Base-by-base conservation (phyloP, 83 land plant species). In the Thuja plicata region DNA sequence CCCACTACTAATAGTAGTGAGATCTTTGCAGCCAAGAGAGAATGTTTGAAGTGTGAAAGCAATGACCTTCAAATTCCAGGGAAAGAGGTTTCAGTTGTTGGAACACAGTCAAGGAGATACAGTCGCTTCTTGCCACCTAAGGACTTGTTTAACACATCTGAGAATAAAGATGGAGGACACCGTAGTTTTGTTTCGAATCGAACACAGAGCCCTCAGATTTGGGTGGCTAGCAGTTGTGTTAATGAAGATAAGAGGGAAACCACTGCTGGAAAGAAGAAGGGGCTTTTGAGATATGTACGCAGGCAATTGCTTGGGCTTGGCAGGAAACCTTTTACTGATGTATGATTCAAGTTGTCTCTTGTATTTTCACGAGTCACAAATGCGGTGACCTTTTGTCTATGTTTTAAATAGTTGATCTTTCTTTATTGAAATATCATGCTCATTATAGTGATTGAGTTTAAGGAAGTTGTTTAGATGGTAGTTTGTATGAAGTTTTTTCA, bases 21-120 rank as follows among this genome's bases (percentile, higher is more conserved):
- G 0, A 6, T 0, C 38, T 15, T 38, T 37, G 27, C 0, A 11
- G 34, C 17, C 10, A 24, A 10, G 3, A 27, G 52, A 3, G 19
- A 34, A 82, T 24, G 85, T 3, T 24, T 32, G 34, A 46, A 34
- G 15, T 46, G 86, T 46, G 17, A 55, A 11, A 19, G 24, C 27
- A 16, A 16, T 17, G 16, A 9, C 6, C 5, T 1, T 78, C 27
- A 78, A 16, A 17, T 13, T 16, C 5, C 19, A 35, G 6, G 40
- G 0, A 12, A 77, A 37, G 80, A 77, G 80, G 35, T 35, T 11
- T 77, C 80, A 13, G 80, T 34, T 11, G 19, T 77, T 77, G 80
- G 80, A 35, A 77, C 82, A 38, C 82, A 78, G 82, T 78, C 82
- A 8, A 78, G 17, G 82, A 78, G 27, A 78, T 78, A 78, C 82